Evolutionary conservation across 176 grass and related monocot genomes (phyloP).

Genomic region (bread wheat (Triticum aestivum)): IWGSC_CS_RefSeq_v2.1 NC_057810.1:28549927-28550426

Average conservation of each 20-base stretch:
- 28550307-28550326: neutral
- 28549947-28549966: too few species aligned
- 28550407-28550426: neutral
- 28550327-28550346: neutral
- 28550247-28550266: neutral
- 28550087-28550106: too few species aligned
- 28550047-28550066: too few species aligned
- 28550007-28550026: too few species aligned
- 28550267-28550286: conserved; percentile 15
- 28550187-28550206: neutral
- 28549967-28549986: too few species aligned
- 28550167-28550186: neutral
- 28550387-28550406: neutral
- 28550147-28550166: neutral
- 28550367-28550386: neutral
- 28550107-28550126: too few species aligned
- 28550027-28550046: too few species aligned
- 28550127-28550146: neutral
- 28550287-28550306: neutral
- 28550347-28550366: conserved; percentile 19
- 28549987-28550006: too few species aligned
- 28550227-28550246: neutral
- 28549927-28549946: too few species aligned
- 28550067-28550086: too few species aligned
- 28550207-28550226: neutral